A percentile compares a stretch with the other conserved stretches of the same genome.
Conservation (phyloP, 345 rosid species). For the Dipteronia sinensis region DNA sequence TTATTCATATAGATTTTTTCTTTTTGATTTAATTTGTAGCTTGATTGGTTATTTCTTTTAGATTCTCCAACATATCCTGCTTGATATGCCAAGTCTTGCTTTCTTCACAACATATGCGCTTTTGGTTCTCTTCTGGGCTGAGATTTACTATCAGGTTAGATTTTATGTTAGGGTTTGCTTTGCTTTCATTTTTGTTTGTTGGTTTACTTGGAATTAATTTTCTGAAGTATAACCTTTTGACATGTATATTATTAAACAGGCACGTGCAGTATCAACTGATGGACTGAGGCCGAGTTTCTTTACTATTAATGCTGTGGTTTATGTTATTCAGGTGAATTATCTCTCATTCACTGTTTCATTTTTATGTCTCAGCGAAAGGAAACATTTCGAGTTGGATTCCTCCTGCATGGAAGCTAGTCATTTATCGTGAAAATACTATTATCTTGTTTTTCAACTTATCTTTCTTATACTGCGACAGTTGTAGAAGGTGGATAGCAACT, state of each 20-base stretch:
- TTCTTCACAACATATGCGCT: slow-evolving; percentile 94
- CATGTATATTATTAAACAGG: slow-evolving; percentile 48
- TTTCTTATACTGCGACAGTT: not conserved
- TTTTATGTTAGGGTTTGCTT: not conserved
- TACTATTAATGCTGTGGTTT: slow-evolving; percentile 71
- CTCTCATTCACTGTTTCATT: slow-evolving; percentile 13
- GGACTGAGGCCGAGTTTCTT: slow-evolving; percentile 82
- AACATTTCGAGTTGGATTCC: slow-evolving; percentile 22
- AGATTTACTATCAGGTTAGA: slow-evolving; percentile 86
- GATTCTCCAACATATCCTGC: slow-evolving; percentile 77
- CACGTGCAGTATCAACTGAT: slow-evolving; percentile 84
- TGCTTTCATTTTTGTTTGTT: not conserved
- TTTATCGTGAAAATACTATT: slow-evolving; percentile 1
- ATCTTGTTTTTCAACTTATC: not conserved
- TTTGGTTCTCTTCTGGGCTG: slow-evolving; percentile 94
- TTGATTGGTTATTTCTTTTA: slow-evolving; percentile 26
- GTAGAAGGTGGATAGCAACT: not conserved
- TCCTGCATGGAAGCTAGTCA: slow-evolving; percentile 23
- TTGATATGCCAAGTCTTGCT: slow-evolving; percentile 87
- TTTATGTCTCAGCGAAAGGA: not conserved
- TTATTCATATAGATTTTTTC: not conserved
- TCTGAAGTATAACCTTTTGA: slow-evolving; percentile 13
- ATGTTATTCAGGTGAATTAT: slow-evolving; percentile 75
- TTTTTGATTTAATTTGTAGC: slow-evolving; percentile 10
- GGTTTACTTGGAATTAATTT: not conserved